Evolutionary conservation across 2,329 filamentous ascomycete species (phyloP), one percentile per base, ranked within the genome.

Genomic region (Nemania abortiva): DNA sequence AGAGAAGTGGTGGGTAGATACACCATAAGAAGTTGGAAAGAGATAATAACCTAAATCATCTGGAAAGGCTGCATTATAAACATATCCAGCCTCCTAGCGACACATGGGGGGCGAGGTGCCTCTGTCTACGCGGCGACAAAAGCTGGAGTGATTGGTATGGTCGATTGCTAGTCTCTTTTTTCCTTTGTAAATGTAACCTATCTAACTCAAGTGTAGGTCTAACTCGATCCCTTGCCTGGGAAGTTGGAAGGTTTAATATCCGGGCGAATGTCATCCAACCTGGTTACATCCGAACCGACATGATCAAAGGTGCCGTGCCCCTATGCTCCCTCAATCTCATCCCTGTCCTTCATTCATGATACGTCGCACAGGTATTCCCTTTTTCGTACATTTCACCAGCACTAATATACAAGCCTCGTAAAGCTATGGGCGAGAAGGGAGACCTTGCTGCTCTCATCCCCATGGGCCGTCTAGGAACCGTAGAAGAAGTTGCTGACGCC

Each of bases 181-280:
- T 55, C 10, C 29, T 54, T 52, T 49, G 34, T n/a, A 29, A 27
- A 64, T 37, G 63, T 55, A 74, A 56, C 68, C 54, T 73, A 69
- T 63, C 61, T 74, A 69, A 70, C 56, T 64, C 29, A 56, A 27
- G 66, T 75, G 68, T 77, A 92, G 91, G 87, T 69, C 86, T 94
- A 74, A 94, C 91, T 24, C 86, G 90, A 66, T 88, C 90, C 64
- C 82, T 93, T 2, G 89, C 89, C 50, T 84, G 82, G 58, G 90
- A 94, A 81, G 80, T 90, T 74, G 87, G 87, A 60, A 81, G 83
- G 69, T 83, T 84, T 56, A 86, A 87, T 57, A 86, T 97, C 66
- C 86, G 94, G 34, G 91, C 93, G 55, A 97, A 97, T 81, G 91
- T 91, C 31, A 88, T 97, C 72, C 83, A 95, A 50, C 94, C 94